Conservation (phyloP, 2,329 filamentous ascomycete species). For the Trichoderma brevicompactum region DNA sequence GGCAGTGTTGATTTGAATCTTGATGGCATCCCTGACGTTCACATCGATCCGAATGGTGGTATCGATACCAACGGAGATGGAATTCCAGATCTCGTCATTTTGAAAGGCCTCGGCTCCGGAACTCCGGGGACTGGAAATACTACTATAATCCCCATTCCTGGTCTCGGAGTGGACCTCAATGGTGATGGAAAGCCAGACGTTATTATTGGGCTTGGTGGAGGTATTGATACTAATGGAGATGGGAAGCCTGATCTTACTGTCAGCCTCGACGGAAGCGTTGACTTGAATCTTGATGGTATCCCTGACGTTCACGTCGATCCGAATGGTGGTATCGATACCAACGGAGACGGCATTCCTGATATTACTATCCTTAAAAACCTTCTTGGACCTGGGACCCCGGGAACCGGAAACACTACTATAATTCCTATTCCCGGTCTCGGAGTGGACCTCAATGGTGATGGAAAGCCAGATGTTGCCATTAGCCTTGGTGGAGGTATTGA, state of each 20-base stretch:
- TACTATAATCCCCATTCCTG: background rate
- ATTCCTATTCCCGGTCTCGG: background rate
- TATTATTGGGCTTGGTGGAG: background rate
- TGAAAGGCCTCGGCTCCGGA: background rate
- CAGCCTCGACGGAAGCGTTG: background rate
- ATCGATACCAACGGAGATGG: slow-evolving; percentile 7
- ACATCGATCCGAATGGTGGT: background rate
- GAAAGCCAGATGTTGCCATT: too few relatives aligned
- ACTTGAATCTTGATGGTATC: background rate
- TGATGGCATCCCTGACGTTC: background rate
- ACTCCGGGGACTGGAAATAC: background rate
- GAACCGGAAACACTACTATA: background rate
- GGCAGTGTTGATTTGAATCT: background rate
- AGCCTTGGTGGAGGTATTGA: too few relatives aligned
- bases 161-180: slow-evolving; percentile 10
- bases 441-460: background rate
- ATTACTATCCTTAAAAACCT: background rate
- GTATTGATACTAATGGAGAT: slow-evolving; percentile 4
- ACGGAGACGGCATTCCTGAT: slow-evolving; percentile 10
- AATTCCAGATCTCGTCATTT: background rate
- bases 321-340: background rate
- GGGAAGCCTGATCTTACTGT: slow-evolving; percentile 1
- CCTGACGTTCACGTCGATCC: background rate
- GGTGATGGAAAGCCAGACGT: slow-evolving; percentile 17
- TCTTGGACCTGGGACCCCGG: background rate